Conservation (phyloP, 1,284 basidiomycete genomes). For the Moesziomyces globuligerus region DNA sequence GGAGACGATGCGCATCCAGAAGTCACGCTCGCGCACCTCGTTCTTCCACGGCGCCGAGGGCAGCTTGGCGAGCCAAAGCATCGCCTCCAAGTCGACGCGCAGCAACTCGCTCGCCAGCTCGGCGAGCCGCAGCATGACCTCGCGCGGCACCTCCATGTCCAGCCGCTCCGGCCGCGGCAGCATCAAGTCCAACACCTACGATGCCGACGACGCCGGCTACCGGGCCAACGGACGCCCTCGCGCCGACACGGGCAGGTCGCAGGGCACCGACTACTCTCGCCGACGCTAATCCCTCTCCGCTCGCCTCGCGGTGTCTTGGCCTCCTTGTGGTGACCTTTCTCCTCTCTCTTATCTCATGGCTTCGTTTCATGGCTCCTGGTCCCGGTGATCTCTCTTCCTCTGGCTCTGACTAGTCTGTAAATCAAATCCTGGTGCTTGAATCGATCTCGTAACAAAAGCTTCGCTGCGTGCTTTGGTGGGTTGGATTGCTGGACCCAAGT, state of each 20-base stretch:
- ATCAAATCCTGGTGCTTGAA: too few relatives aligned
- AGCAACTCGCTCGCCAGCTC: constrained; percentile 41
- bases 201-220: constrained; percentile 34
- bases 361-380: background rate
- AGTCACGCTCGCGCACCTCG: constrained; percentile 43
- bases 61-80: constrained; percentile 43
- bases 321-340: constrained; percentile 1
- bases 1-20: constrained; percentile 62
- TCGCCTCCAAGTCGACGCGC: constrained; percentile 39
- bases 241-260: constrained; percentile 21
- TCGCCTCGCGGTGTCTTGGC: background rate
- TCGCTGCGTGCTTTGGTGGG: too few relatives aligned
- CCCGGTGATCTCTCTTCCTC: constrained; percentile 4
- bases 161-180: constrained; percentile 34
- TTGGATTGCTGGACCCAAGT: too few relatives aligned
- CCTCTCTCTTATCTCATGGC: background rate
- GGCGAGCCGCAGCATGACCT: constrained; percentile 34
- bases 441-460: too few relatives aligned
- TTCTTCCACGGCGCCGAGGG: constrained; percentile 57
- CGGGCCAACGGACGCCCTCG: constrained; percentile 24
- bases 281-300: constrained; percentile 7
- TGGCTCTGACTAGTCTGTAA: too few relatives aligned
- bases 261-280: constrained; percentile 38
- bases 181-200: constrained; percentile 35
- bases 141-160: constrained; percentile 31